phyloP scores from a whole-genome alignment of 257 asterid species.

The Osmanthus fragrans region DNA sequence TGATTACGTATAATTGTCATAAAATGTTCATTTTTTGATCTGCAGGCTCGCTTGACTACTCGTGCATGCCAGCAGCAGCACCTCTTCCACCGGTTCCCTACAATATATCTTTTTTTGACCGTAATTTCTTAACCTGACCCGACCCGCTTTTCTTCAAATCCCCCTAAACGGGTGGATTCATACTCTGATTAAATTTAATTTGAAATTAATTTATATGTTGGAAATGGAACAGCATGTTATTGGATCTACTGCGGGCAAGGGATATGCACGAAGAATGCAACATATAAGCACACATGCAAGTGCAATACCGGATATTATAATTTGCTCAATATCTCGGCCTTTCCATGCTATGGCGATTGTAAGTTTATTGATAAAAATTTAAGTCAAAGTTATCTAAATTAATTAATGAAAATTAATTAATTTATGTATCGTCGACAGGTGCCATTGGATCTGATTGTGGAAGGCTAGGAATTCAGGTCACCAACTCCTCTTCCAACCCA shows the following conservation, averaged over 20 bases:
- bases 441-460: constrained; percentile 63
- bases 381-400: too few species aligned
- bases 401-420: neutral
- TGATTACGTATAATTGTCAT: neutral
- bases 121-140: constrained; percentile 33
- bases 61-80: constrained; percentile 81
- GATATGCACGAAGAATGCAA: constrained; percentile 46
- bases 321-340: constrained; percentile 52
- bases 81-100: constrained; percentile 56
- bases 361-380: constrained; percentile 11
- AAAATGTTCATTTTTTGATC: neutral
- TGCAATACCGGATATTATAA: constrained; percentile 62
- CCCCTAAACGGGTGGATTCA: neutral
- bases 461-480: constrained; percentile 48
- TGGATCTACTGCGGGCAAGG: constrained; percentile 85
- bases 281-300: constrained; percentile 53
- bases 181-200: too few species aligned
- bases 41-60: constrained; percentile 70
- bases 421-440: constrained; percentile 36
- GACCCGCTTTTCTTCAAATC: neutral
- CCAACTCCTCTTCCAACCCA: constrained; percentile 44
- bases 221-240: constrained; percentile 50
- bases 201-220: neutral
- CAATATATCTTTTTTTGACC: constrained; percentile 60
- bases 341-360: constrained; percentile 79